These are phyloP conservation scores for Aspergillus persii DNA, from an alignment of 2,329 filamentous ascomycete species.

Conservation along the genomic window DNA sequence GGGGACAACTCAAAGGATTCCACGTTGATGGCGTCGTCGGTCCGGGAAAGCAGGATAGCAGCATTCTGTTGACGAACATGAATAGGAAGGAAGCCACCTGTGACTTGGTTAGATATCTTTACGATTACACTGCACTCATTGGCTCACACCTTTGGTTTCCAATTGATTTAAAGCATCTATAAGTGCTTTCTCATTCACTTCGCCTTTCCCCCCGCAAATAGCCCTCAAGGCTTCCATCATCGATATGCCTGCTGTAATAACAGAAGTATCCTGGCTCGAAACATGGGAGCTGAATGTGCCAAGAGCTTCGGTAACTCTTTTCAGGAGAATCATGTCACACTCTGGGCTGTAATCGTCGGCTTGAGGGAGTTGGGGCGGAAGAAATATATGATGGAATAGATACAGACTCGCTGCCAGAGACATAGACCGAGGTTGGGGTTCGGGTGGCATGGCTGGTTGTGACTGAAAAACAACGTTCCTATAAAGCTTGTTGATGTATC, in stretches of 20 bases:
- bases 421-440: background rate
- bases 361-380: background rate
- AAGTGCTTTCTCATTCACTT: background rate
- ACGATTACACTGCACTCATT: background rate
- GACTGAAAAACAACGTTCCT: background rate
- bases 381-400: background rate
- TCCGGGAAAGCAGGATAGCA: constrained; percentile 40
- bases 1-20: constrained; percentile 52
- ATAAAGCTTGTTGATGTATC: background rate
- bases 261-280: background rate
- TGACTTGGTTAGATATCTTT: background rate
- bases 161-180: background rate
- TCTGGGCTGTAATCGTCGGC: background rate
- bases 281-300: background rate
- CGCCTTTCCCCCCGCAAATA: background rate
- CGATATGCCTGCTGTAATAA: background rate
- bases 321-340: background rate
- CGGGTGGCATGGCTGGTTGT: background rate
- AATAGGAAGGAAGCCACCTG: background rate
- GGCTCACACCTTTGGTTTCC: background rate
- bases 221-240: background rate
- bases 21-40: constrained; percentile 17
- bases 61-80: constrained; percentile 45
- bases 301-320: background rate
- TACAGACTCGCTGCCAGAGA: background rate